Conservation (phyloP, 2,329 filamentous ascomycete genomes). For the Rhexocercosporidium sp. region DNA sequence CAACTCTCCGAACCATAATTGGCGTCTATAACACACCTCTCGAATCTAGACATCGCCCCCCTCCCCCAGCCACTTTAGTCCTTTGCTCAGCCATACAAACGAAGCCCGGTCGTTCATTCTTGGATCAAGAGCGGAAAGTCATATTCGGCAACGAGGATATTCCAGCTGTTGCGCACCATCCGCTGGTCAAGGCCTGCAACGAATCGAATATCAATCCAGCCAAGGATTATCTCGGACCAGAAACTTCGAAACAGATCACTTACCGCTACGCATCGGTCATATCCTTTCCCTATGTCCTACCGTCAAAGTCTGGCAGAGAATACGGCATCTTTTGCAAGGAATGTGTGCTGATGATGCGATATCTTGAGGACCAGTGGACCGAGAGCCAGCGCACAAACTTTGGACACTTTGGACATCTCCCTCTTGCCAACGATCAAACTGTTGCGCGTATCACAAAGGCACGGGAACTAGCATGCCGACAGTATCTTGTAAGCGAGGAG, state of each 20-base stretch:
- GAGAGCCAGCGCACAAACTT: not conserved
- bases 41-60: not conserved
- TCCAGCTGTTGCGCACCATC: constrained; percentile 4
- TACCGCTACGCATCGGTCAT: not conserved
- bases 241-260: not conserved
- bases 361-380: not conserved
- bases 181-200: not conserved
- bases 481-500: not conserved
- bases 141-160: constrained; percentile 1
- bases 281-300: not conserved
- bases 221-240: not conserved
- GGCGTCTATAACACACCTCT: not conserved
- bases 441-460: not conserved
- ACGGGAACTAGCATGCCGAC: not conserved
- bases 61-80: not conserved
- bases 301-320: not conserved
- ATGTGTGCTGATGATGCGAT: constrained; percentile 2
- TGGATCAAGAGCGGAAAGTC: not conserved
- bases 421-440: not conserved
- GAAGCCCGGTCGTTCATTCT: not conserved
- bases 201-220: constrained; percentile 2
- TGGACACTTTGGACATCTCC: not conserved
- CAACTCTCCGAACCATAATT: not conserved
- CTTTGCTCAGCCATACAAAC: not conserved
- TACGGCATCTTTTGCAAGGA: not conserved